Base-by-base conservation (phyloP, 139 green algal species). In the Closterium sp. region DNA sequence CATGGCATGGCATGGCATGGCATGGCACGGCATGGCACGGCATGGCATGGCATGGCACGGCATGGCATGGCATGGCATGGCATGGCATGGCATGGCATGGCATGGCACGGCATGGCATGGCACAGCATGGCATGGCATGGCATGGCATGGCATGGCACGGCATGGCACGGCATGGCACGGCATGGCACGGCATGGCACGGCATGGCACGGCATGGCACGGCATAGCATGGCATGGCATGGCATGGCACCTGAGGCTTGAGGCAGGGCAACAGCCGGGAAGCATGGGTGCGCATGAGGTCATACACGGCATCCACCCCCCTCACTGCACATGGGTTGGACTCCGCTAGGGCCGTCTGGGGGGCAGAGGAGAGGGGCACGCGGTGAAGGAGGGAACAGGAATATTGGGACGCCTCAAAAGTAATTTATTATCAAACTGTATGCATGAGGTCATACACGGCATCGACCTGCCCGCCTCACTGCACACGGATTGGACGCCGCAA, bases 191-290 rank as follows among this genome's bases (percentile, higher is more conserved):
- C 84, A 35, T 64, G 84, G 84, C 84, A 88, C 38, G 84, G 84
- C 84, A 35, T 88, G 84, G 84, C 84, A 35, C 38, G 84, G 84
- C 84, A 35, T 88, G 84, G n/a, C 84, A 35, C 1, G 84, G 84
- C 31, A 35, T 88, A n/a, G 84, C 30, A 35, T 88, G 84, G 84
- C 30, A 35, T 64, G 84, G 84, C 84, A 35, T 64, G 84, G 84
- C 84, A 35, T 66, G 85, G 33, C 83, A 86, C 43, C 43, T 69
- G 43, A 69, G 43, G 21, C 2, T 0, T 69, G 1, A 69, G 43
- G 43, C 43, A 69, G 43, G 43, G 43, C 43, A 69, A 2, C 9
- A 69, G 43, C 43, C 21, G 43, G 12, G 43, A 69, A 16, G 43
- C 43, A 69, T 69, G 43, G 43, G 43, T 69, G 1, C 43, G 21